Evolutionary conservation across 2,329 filamentous ascomycete genomes (phyloP).

Genomic region (Lizonia empirigonia): DNA sequence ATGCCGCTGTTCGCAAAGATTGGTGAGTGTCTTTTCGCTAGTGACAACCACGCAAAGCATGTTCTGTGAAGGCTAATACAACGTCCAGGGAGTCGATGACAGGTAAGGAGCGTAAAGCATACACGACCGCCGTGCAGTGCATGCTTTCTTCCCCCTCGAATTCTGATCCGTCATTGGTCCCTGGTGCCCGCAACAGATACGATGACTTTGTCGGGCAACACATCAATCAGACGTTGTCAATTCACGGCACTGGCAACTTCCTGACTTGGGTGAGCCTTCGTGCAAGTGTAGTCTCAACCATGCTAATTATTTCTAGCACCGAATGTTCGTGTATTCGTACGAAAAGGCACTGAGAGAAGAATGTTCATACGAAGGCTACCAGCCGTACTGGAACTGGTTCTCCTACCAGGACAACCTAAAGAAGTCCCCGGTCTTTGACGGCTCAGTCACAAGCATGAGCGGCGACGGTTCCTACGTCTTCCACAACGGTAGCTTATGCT

Average conservation of each 20-base stretch:
- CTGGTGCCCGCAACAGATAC: constrained; percentile 31
- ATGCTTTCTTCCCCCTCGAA: constrained; percentile 21
- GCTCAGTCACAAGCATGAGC: constrained; percentile 44
- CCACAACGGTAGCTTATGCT: constrained; percentile 28
- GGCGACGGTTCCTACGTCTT: constrained; percentile 26
- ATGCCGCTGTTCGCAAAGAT: constrained; percentile 18
- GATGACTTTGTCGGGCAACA: constrained; percentile 37
- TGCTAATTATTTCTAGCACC: constrained; percentile 26
- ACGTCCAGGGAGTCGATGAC: constrained; percentile 5
- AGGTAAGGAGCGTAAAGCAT: constrained; percentile 20
- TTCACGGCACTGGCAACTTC: constrained; percentile 31
- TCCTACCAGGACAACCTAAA: constrained; percentile 34
- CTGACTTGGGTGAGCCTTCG: constrained; percentile 31
- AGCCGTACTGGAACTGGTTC: constrained; percentile 59
- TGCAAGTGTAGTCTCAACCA: neutral
- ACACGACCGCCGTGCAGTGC: constrained; percentile 29
- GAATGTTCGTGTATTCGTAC: constrained; percentile 45
- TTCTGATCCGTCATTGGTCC: constrained; percentile 15
- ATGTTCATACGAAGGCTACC: constrained; percentile 45
- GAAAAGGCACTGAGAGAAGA: constrained; percentile 48
- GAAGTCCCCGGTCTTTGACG: constrained; percentile 32
- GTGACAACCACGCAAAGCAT: neutral
- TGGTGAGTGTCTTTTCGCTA: constrained; percentile 14
- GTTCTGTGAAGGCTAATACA: neutral
- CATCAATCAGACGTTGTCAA: constrained; percentile 25